Evolutionary conservation across 2,329 filamentous ascomycete species (phyloP), one percentile per base, ranked within the genome.

Genomic region (Trichoderma sp.): DNA sequence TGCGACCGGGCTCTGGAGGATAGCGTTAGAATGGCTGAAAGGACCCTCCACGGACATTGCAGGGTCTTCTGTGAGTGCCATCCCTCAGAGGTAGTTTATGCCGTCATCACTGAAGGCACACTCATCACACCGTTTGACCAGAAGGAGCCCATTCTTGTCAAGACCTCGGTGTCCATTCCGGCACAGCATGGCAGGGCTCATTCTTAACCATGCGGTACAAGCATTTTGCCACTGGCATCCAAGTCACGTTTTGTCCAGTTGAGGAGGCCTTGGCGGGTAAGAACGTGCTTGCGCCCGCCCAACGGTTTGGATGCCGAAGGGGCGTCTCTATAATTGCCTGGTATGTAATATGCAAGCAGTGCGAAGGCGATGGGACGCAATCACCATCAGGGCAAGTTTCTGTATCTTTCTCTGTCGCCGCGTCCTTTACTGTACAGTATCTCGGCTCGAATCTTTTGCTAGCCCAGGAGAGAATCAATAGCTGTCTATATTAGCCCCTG

Each of bases 341-440:
- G 74, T 69, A 74, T 74, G 72, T 69, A 68, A 64, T 69, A 74
- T 74, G 72, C 70, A 68, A 64, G 63, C 71, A 69, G 73, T 63
- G 37, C 37, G 64, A 70, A 71, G 69, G 69, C 63, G 68, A 64
- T 65, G 70, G 53, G 25, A 45, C 29, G 25, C 37, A 42, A 45
- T 27, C 37, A 22, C n/a, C 4, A 32, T 25, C 19, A 15, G 19
- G 8, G 22, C 35, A 25, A 5, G 22, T 19, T 29, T 50, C 35
- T 27, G 37, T 6, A n/a, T 48, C 42, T 42, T 45, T 34, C n/a
- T 29, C 34, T 17, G 56, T 60, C 25, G n/a, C 25, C 32, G n/a
- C 25, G 12, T 29, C 29, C 35, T 42, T 17, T 34, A 17, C 42
- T 22, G 22, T 59, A 17, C 42, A 17, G 22, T 59, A 54, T 42